Conservation (phyloP, 805 yeast species). For the Wickerhamomyces strasburgensis region DNA sequence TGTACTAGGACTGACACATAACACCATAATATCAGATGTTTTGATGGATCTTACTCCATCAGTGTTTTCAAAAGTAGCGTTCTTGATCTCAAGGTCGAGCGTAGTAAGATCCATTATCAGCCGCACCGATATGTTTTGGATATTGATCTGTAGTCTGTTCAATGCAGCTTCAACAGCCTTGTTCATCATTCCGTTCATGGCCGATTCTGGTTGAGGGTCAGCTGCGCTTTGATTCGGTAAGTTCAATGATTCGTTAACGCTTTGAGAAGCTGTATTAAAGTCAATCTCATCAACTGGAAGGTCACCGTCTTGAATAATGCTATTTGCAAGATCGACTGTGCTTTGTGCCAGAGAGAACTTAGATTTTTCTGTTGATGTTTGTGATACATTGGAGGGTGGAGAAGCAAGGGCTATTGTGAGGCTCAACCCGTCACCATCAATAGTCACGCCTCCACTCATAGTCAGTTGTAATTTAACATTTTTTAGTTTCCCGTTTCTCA, state of each 20-base stretch:
- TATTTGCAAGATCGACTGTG: conserved; percentile 66
- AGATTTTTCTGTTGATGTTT: conserved; percentile 20
- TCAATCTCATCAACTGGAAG: conserved; percentile 12
- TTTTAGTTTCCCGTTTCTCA: conserved; percentile 58
- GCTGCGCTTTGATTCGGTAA: conserved; percentile 16
- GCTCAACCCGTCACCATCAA: conserved; percentile 53
- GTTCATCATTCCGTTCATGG: conserved; percentile 52
- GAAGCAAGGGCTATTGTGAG: conserved; percentile 37
- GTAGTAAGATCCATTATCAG: conserved; percentile 43
- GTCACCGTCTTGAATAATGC: conserved; percentile 29
- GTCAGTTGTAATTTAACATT: conserved; percentile 54
- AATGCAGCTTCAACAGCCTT: conserved; percentile 65
- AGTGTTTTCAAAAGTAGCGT: conserved; percentile 31
- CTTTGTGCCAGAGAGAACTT: conserved; percentile 62
- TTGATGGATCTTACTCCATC: conserved; percentile 43
- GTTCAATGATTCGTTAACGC: conserved; percentile 16
- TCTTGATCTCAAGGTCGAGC: conserved; percentile 30
- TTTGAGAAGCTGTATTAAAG: conserved; percentile 8
- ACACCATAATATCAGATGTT: conserved; percentile 36
- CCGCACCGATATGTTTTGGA: conserved; percentile 42
- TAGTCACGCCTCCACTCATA: conserved; percentile 64
- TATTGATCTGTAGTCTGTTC: conserved; percentile 49
- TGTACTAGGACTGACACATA: conserved; percentile 37
- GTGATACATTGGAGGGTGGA: conserved; percentile 1
- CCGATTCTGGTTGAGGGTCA: conserved; percentile 24